These are phyloP conservation scores for Leptographium radiaticola DNA, from an alignment of 2,329 filamentous ascomycete genomes.

Conservation along the genomic window DNA sequence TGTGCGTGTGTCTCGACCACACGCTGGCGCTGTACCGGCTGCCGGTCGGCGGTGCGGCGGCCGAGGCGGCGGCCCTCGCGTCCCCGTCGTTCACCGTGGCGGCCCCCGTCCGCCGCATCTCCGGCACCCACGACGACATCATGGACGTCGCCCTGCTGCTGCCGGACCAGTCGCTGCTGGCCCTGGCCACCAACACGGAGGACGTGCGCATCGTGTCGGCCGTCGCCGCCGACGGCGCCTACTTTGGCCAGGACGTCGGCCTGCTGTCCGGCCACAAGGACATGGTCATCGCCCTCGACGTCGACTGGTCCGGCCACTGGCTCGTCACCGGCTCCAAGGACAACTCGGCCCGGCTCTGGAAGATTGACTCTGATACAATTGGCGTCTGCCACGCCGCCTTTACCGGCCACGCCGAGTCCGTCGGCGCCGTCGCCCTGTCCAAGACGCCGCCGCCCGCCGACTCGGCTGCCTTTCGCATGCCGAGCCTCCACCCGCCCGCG, in stretches of 20 bases:
- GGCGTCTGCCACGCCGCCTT: slow-evolving; percentile 41
- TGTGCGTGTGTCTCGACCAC: slow-evolving; percentile 81
- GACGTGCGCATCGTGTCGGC: slow-evolving; percentile 73
- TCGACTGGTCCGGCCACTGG: slow-evolving; percentile 96
- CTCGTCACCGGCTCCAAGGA: slow-evolving; percentile 93
- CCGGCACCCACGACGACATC: slow-evolving; percentile 93
- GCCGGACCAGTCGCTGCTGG: slow-evolving; percentile 66
- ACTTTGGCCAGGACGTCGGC: slow-evolving; percentile 83
- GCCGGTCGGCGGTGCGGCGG: neutral
- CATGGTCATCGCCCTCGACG: slow-evolving; percentile 87
- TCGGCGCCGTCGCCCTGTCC: slow-evolving; percentile 80
- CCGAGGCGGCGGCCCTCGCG: slow-evolving; percentile 1
- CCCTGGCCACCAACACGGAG: slow-evolving; percentile 89
- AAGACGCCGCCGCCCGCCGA: slow-evolving; percentile 52
- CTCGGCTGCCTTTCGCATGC: slow-evolving; percentile 58
- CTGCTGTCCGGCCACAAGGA: slow-evolving; percentile 84
- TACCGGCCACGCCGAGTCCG: slow-evolving; percentile 84
- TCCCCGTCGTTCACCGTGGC: too few species aligned
- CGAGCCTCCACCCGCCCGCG: slow-evolving; percentile 64
- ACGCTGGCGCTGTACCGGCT: slow-evolving; percentile 3
- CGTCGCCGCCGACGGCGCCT: slow-evolving; percentile 26
- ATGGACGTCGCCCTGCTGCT: slow-evolving; percentile 87
- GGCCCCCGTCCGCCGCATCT: slow-evolving; percentile 62
- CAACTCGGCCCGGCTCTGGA: slow-evolving; percentile 85
- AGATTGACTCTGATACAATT: too few species aligned